Evolutionary conservation across 306 rosid species (phyloP), one percentile per base, ranked within the genome.

Genomic region (Neltuma alba): DNA sequence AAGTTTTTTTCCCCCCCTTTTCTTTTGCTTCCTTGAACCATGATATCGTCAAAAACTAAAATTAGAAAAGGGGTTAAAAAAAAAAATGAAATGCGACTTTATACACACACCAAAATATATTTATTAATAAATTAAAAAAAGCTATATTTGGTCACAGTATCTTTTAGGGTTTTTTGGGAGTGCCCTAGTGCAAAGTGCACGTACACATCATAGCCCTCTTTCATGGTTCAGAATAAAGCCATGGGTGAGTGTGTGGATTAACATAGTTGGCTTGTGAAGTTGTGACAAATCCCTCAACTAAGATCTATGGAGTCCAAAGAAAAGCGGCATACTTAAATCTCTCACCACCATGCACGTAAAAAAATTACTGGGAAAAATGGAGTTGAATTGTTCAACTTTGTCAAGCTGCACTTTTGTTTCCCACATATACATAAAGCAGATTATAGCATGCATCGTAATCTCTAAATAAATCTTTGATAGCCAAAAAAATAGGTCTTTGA

Each of bases 381-480:
- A 64, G 69, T 27, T 62, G 30, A 75, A 71, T 76, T 80, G 90
- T 85, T 83, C 86, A 81, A 78, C 90, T 84, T 86, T 86, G 86
- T 78, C 85, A 84, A 80, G 85, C 86, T 86, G 57, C 31, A 25
- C 41, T 76, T 54, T 68, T 40, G 54, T 62, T 89, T 82, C 87
- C 87, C 91, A 89, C 88, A 87, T 90, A 78, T 25, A 38, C 90
- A 75, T 38, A 44, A 89, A 86, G 86, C 79, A 81, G 84, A 89
- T 87, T 81, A 48, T 52, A 84, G 85, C 77, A 80, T 82, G 86
- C 82, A 85, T 70, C 82, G 83, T 73, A 78, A 85, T 79, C 88
- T 83, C 70, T 82, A 81, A 66, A 37, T 66, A 37, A 82, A 72
- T 79, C 71, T 82, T 76, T 76, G 81, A 83, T 72, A 82, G 23